Base-by-base conservation (phyloP, 2,329 filamentous ascomycete species). In the Colletotrichum higginsianum region DNA sequence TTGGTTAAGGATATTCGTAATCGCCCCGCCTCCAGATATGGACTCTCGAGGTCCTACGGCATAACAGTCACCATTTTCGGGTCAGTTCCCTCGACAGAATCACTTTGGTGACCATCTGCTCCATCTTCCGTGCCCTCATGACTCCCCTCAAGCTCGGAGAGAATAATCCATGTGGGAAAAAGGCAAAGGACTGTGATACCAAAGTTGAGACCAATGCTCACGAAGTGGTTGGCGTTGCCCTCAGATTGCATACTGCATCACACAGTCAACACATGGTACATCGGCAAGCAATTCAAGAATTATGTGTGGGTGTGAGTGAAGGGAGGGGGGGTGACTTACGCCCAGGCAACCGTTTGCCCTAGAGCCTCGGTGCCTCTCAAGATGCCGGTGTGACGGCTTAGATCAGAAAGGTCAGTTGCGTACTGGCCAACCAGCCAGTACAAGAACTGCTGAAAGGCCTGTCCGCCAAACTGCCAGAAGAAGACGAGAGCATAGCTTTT, bases 351-450 rank as follows among this genome's bases (percentile, higher is more conserved):
- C 9, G 65, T 67, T 40, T 67, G 65, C 6, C 57, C 65, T 18
- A 62, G 40, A 13, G 56, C 65, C 47, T 67, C 65, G 16, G 40
- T 67, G 38, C 57, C 65, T 47, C 65, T 61, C 46, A 67, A n/a
- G 11, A 62, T 62, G 15, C 65, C 57, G 18, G 65, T 62, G 57
- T 62, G 65, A 46, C 57, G 49, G 30, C 65, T 67, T 38, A 67
- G 21, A n/a, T 67, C 65, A 9, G 57, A 67, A 53, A 67, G 57
- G n/a, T 52, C 57, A 18, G 65, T 62, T 16, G 57, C 65, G 30
- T 67, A 62, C 26, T 67, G 57, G 47, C 65, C 65, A 44, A 67
- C 65, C 15, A 67, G 65, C 65, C 57, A 67, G 23, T 62, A 67
- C 16, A 67, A 13, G 13, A 67, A 67, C 42, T 62, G 65, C 42